Evolutionary conservation across 2,329 filamentous ascomycete genomes (phyloP).

Genomic region (Pleochaeta shiraiana): DNA sequence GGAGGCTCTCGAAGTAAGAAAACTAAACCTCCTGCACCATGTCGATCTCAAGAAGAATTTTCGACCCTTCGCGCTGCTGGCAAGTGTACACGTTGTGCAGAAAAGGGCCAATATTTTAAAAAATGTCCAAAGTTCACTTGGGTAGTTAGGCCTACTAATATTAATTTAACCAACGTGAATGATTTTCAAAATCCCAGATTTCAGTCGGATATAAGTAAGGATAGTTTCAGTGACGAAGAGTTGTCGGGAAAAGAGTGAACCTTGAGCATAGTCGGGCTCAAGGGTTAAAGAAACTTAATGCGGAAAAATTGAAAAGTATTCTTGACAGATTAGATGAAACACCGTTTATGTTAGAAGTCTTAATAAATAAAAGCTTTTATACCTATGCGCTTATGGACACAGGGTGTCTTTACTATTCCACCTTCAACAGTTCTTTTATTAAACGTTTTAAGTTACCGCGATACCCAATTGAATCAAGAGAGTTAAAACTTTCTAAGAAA

Average conservation of each 20-base stretch:
- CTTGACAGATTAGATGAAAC: not conserved
- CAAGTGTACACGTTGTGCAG: not conserved
- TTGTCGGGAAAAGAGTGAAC: constrained; percentile 2
- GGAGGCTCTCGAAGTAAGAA: not conserved
- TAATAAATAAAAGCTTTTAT: constrained; percentile 3
- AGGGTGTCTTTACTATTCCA: not conserved
- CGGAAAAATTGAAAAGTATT: not conserved
- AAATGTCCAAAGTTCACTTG: not conserved
- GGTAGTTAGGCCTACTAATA: not conserved
- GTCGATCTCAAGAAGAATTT: not conserved
- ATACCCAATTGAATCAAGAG: not conserved
- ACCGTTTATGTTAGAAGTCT: not conserved
- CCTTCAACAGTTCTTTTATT: constrained; percentile 1
- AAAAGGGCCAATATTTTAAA: not conserved
- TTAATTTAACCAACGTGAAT: not conserved
- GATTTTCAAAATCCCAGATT: too few species aligned
- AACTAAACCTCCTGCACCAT: not conserved
- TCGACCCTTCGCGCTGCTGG: not conserved
- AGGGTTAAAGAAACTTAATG: not conserved
- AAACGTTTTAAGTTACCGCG: not conserved
- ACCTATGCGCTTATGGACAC: not conserved
- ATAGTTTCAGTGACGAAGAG: too few species aligned
- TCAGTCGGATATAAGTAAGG: too few species aligned
- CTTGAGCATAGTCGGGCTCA: not conserved
- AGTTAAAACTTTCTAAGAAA: not conserved